phyloP scores from a whole-genome alignment of 2,329 filamentous ascomycete species.

The Diaporthe destruens region DNA sequence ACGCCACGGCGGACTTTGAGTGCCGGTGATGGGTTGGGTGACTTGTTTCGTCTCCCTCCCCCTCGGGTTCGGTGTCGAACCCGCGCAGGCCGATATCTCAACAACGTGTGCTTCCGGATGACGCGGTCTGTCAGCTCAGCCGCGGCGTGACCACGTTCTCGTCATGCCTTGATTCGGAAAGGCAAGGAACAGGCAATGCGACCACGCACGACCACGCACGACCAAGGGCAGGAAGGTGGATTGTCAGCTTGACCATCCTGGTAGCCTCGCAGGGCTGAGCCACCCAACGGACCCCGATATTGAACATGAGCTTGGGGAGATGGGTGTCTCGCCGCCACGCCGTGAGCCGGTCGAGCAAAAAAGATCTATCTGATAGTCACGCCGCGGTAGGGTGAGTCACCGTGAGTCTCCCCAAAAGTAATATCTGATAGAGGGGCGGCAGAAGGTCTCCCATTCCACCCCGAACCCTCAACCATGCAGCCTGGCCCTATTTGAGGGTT shows the following conservation, averaged over 20 bases:
- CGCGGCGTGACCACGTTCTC: slow-evolving; percentile 24
- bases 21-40: slow-evolving; percentile 29
- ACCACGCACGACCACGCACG: slow-evolving; percentile 15
- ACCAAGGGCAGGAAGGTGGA: slow-evolving; percentile 4
- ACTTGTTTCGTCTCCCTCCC: background rate
- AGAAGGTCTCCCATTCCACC: background rate
- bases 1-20: background rate
- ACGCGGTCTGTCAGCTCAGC: slow-evolving; percentile 34
- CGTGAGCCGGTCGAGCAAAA: background rate
- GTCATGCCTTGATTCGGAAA: slow-evolving; percentile 21
- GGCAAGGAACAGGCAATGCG: slow-evolving; percentile 8
- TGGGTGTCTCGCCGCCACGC: slow-evolving; percentile 30
- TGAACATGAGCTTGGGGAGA: background rate
- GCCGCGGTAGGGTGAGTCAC: slow-evolving; percentile 13
- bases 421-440: background rate
- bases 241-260: slow-evolving; percentile 4
- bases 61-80: background rate
- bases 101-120: slow-evolving; percentile 10
- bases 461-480: background rate
- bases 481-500: slow-evolving; percentile 1
- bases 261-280: slow-evolving; percentile 41
- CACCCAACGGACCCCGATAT: slow-evolving; percentile 22
- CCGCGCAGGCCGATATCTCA: background rate
- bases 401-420: background rate
- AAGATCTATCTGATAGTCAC: background rate